Conservation (phyloP, 106 monocot species). For the Chionographis japonica region DNA sequence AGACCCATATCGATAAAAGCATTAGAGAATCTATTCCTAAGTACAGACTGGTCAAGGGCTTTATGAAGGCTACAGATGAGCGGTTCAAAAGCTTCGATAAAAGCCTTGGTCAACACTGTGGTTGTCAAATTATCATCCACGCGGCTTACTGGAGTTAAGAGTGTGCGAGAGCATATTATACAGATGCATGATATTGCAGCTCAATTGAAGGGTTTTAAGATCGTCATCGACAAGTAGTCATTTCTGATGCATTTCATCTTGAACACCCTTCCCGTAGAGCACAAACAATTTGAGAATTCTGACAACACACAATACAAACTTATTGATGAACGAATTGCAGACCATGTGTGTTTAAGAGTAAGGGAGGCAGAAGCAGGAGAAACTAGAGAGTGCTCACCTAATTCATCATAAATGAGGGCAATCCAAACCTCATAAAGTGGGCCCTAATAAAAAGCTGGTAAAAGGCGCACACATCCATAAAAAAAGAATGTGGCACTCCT, state of each 20-base stretch:
- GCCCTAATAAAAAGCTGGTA: not conserved
- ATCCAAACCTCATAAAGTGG: not conserved
- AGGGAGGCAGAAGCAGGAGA: conserved; percentile 6
- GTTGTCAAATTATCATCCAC: not conserved
- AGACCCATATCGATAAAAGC: not conserved
- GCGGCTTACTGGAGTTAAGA: not conserved
- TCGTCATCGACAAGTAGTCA: not conserved
- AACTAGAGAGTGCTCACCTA: conserved; percentile 2
- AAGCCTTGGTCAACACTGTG: conserved; percentile 1
- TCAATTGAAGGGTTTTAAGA: not conserved
- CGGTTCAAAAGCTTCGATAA: conserved; percentile 9
- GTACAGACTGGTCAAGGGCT: not conserved
- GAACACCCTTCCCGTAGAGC: not conserved
- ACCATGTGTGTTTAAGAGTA: conserved; percentile 23
- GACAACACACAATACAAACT: conserved; percentile 6
- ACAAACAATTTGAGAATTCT: conserved; percentile 8
- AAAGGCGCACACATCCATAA: not conserved
- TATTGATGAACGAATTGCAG: conserved; percentile 9
- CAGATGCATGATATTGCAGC: conserved; percentile 1
- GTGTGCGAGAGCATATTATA: conserved; percentile 15
- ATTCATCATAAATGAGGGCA: not conserved
- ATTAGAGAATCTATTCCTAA: conserved; percentile 3
- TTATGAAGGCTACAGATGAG: not conserved
- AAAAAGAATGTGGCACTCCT: not conserved
- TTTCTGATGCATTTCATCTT: conserved; percentile 23